A percentile compares a stretch with the other conserved stretches of the same genome.
Evolutionary conservation across 176 grass and related monocot species (phyloP).

Genomic region (Phragmites australis): DNA sequence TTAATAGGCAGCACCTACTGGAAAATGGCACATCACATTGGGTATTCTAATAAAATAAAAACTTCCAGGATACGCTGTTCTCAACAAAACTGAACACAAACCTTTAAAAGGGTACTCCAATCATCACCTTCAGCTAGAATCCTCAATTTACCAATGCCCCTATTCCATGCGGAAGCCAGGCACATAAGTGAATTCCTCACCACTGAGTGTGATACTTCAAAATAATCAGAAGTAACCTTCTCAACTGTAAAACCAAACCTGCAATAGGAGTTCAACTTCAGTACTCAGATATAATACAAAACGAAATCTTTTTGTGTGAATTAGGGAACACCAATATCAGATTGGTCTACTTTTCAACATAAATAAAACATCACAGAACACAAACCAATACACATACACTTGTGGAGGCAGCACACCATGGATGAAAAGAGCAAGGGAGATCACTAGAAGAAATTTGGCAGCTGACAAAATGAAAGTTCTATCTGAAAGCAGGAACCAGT

Average conservation of each 20-base stretch:
- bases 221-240: conserved; percentile 71
- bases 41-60: conserved; percentile 25
- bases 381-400: conserved; percentile 36
- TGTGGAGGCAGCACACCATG: conserved; percentile 75
- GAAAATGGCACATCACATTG: background rate
- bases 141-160: conserved; percentile 61
- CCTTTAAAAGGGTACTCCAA: conserved; percentile 77
- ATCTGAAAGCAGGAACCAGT: conserved; percentile 93
- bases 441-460: conserved; percentile 78
- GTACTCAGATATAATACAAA: conserved; percentile 29
- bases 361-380: conserved; percentile 18
- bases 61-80: background rate
- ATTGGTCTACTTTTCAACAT: conserved; percentile 14
- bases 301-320: background rate
- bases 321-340: conserved; percentile 2
- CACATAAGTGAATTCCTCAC: conserved; percentile 45
- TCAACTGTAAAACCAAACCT: conserved; percentile 76
- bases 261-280: conserved; percentile 30
- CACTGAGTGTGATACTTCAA: conserved; percentile 63
- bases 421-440: conserved; percentile 75
- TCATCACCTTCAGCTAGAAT: conserved; percentile 75
- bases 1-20: background rate
- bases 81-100: conserved; percentile 45
- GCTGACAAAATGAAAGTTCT: conserved; percentile 79
- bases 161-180: conserved; percentile 75